These are phyloP conservation scores for Triticum urartu DNA, from an alignment of 176 grass and related monocot species.

Conservation along the genomic window DNA sequence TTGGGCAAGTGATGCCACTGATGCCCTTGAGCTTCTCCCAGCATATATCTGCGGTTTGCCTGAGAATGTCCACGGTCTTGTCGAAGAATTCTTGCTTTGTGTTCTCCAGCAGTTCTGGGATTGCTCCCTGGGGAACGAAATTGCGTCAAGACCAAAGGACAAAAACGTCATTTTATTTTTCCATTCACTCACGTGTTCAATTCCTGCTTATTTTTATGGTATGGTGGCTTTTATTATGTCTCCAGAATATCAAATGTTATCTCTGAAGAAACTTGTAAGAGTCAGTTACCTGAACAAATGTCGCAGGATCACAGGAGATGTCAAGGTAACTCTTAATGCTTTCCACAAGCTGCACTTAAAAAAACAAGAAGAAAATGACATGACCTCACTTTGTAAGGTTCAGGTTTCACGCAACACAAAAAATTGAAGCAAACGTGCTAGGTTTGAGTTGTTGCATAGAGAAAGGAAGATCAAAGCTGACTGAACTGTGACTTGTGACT, in stretches of 20 bases:
- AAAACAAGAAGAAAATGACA: not conserved
- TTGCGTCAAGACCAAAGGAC: not conserved
- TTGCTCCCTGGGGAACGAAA: constrained; percentile 43
- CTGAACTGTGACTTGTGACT: no score
- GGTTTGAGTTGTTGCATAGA: not conserved
- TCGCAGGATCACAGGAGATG: constrained; percentile 55
- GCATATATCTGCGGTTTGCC: constrained; percentile 41
- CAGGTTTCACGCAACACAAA: not conserved
- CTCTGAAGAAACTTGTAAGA: not conserved
- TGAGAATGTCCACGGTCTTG: constrained; percentile 25
- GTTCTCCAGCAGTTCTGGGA: constrained; percentile 46
- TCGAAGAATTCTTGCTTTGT: constrained; percentile 61
- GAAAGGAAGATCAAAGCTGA: not conserved
- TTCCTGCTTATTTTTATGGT: not conserved
- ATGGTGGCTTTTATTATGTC: not conserved
- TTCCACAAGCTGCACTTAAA: constrained; percentile 47
- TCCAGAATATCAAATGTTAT: not conserved
- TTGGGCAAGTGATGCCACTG: constrained; percentile 48
- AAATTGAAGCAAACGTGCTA: not conserved
- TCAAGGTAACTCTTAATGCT: constrained; percentile 64
- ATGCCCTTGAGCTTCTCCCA: constrained; percentile 62
- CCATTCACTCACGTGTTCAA: not conserved
- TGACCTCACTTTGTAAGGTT: not conserved
- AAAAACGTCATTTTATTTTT: not conserved
- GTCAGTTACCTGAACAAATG: constrained; percentile 61